Conservation (phyloP, 441 rosid species). For the Dalechampia spathulata region DNA sequence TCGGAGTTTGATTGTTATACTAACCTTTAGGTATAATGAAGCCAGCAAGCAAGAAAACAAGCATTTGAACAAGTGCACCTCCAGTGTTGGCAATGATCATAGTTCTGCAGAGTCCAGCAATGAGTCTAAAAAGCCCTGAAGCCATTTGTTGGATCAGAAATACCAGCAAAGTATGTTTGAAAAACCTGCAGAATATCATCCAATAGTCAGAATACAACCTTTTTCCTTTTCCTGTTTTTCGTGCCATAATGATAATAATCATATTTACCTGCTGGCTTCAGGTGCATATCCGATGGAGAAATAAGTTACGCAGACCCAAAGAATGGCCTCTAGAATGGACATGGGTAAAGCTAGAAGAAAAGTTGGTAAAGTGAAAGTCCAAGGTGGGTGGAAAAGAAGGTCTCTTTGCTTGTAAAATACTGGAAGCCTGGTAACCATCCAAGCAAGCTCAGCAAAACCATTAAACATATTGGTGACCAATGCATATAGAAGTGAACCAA, state of each 20-base stretch:
- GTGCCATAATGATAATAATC: too few species aligned
- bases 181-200: conserved; percentile 43
- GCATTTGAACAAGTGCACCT: conserved; percentile 48
- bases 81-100: conserved; percentile 78
- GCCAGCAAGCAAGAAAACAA: conserved; percentile 74
- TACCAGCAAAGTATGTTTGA: conserved; percentile 52
- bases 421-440: conserved; percentile 63
- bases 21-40: conserved; percentile 64
- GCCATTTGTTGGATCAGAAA: conserved; percentile 85
- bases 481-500: conserved; percentile 58
- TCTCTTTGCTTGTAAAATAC: conserved; percentile 94
- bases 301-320: conserved; percentile 60
- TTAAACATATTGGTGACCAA: conserved; percentile 72
- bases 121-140: conserved; percentile 56
- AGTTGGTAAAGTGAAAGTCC: conserved; percentile 74
- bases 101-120: conserved; percentile 66
- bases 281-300: conserved; percentile 71
- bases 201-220: background rate
- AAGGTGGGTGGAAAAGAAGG: conserved; percentile 68
- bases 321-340: conserved; percentile 54
- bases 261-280: conserved; percentile 66
- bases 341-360: conserved; percentile 56
- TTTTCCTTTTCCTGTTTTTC: too few species aligned
- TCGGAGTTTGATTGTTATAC: background rate
- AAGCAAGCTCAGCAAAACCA: conserved; percentile 64